A percentile compares a stretch with the other conserved stretches of the same genome.
Conservation (phyloP, 148 eudicot species). For the Salicornia ramosissima region DNA sequence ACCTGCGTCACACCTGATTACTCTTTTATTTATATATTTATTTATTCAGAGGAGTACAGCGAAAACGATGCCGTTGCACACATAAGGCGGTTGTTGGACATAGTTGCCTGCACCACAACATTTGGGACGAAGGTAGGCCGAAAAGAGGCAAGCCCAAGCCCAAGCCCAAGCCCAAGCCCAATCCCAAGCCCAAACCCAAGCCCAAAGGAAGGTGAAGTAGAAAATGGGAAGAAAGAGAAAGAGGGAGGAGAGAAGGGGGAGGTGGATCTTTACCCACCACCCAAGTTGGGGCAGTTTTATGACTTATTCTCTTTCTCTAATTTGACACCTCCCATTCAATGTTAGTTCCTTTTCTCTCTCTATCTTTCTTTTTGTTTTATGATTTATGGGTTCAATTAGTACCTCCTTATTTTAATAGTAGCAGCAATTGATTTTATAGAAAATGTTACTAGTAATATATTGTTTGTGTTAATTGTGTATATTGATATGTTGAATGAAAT, state of each 20-base stretch:
- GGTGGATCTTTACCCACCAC: conserved; percentile 61
- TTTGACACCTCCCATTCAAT: conserved; percentile 79
- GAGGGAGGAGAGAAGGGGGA: conserved; percentile 39
- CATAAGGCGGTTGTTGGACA: conserved; percentile 75
- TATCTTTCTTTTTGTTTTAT: not conserved
- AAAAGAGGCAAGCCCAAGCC: conserved; percentile 20
- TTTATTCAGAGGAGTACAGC: conserved; percentile 57
- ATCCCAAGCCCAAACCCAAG: not conserved
- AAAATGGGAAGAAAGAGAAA: conserved; percentile 23
- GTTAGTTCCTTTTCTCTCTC: conserved; percentile 38
- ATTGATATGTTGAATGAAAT: too few relatives aligned
- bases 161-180: conserved; percentile 11
- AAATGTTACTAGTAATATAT: too few relatives aligned
- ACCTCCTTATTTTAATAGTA: too few relatives aligned
- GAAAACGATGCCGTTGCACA: conserved; percentile 63
- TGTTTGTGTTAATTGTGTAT: too few relatives aligned
- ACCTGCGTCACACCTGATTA: conserved; percentile 12
- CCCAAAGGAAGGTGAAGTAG: conserved; percentile 26
- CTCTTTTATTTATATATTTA: not conserved
- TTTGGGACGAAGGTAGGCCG: conserved; percentile 42
- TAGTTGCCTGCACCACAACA: conserved; percentile 73
- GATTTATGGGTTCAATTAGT: not conserved
- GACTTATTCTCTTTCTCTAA: conserved; percentile 93
- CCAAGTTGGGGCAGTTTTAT: conserved; percentile 75
- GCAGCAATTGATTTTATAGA: too few relatives aligned